These are phyloP conservation scores for Kluyveromyces lactis DNA, from an alignment of 805 yeast species.

Conservation along the genomic window DNA sequence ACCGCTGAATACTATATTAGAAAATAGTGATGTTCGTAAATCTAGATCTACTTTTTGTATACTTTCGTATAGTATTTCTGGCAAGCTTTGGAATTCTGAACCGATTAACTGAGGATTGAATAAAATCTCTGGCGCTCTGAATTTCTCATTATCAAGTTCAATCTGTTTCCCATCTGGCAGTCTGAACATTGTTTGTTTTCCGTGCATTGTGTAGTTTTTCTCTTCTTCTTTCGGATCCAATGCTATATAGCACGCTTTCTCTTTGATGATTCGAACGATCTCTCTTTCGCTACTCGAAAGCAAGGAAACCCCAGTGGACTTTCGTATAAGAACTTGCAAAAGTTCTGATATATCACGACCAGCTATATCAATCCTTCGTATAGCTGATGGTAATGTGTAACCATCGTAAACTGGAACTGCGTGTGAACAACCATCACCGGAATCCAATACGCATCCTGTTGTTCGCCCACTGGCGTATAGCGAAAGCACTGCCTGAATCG, in stretches of 20 bases:
- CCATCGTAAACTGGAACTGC: conserved; percentile 89
- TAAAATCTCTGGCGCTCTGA: conserved; percentile 71
- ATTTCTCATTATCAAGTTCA: conserved; percentile 57
- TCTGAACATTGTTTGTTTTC: conserved; percentile 34
- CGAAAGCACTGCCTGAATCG: conserved; percentile 82
- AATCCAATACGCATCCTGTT: conserved; percentile 81
- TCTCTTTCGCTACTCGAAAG: conserved; percentile 74
- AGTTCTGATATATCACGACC: conserved; percentile 82
- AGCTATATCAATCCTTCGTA: conserved; percentile 69
- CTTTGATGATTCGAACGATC: conserved; percentile 71
- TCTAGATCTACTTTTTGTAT: conserved; percentile 71
- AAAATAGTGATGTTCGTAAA: conserved; percentile 57
- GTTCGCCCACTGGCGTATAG: conserved; percentile 85
- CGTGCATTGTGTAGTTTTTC: conserved; percentile 30
- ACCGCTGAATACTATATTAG: conserved; percentile 71
- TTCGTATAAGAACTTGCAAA: conserved; percentile 59
- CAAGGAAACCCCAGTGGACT: conserved; percentile 53
- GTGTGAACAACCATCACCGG: conserved; percentile 91
- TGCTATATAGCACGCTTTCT: conserved; percentile 60
- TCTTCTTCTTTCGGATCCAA: conserved; percentile 51
- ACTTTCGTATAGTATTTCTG: conserved; percentile 55
- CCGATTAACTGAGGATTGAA: conserved; percentile 77
- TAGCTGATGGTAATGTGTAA: conserved; percentile 64
- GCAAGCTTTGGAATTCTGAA: conserved; percentile 61
- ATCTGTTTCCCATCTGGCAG: conserved; percentile 81